Conservation (phyloP, 306 rosid genomes). For the Begonia loranthoides region DNA sequence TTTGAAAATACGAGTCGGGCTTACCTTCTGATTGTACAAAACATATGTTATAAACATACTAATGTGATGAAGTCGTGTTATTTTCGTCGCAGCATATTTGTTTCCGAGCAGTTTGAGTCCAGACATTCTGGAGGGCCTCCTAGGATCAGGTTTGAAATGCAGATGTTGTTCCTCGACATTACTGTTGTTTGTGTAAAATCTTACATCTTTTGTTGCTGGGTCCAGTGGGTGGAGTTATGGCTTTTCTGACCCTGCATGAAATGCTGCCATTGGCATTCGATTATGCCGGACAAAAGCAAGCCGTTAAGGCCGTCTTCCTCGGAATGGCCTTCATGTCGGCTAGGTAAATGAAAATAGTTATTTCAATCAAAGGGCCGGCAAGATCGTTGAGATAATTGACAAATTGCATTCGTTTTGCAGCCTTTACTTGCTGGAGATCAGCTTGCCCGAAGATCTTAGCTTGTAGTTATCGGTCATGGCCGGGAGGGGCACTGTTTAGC, state of each 20-base stretch:
- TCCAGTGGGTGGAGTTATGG: conserved; percentile 95
- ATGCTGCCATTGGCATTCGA: conserved; percentile 97
- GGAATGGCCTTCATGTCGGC: conserved; percentile 99
- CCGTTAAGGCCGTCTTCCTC: conserved; percentile 77
- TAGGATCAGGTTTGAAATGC: conserved; percentile 66
- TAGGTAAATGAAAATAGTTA: conserved; percentile 27
- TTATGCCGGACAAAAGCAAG: conserved; percentile 91
- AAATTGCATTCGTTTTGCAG: conserved; percentile 33
- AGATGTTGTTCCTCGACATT: too few relatives aligned
- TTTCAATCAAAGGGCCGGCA: too few relatives aligned
- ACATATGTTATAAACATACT: too few relatives aligned
- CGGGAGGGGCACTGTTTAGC: too few relatives aligned
- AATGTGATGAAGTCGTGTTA: too few relatives aligned
- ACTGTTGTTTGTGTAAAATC: too few relatives aligned
- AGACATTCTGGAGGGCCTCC: conserved; percentile 93
- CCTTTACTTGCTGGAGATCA: conserved; percentile 78
- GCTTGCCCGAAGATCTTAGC: conserved; percentile 83
- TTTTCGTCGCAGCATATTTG: conserved; percentile 47
- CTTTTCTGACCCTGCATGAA: conserved; percentile 89
- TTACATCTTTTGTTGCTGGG: too few relatives aligned
- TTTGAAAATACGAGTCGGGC: too few relatives aligned
- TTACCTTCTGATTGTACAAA: too few relatives aligned
- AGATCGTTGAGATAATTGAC: too few relatives aligned
- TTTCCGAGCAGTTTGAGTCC: conserved; percentile 93
- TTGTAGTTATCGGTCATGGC: conserved; percentile 25